Evolutionary conservation across 2,329 filamentous ascomycete genomes (phyloP), one percentile per base, ranked within the genome.

Genomic region (Mycosphaerella sp.): DNA sequence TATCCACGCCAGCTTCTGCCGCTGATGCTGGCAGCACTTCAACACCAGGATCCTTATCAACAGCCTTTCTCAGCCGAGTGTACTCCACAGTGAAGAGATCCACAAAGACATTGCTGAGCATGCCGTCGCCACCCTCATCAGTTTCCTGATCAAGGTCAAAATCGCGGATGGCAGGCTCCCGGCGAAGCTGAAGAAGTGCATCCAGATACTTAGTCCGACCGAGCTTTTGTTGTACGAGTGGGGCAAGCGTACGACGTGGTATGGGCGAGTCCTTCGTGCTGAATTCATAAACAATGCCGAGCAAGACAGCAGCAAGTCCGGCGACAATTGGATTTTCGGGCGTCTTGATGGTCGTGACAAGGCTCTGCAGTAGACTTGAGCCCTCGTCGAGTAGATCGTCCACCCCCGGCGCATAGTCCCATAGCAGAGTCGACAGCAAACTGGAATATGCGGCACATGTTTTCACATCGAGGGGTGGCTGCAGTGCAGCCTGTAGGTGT

Each of bases 41-140:
- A 54, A 94, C 75, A 1, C 85, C 88, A 0, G 93, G 93, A 56
- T 95, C 88, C 54, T 91, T 84, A 69, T 98, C 93, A 61, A 98
- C 87, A 12, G 89, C 87, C 56, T 89, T 82, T 35, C 85, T 74
- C 52, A 96, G 73, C 7, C 90, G 85, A 62, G 87, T 91, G 66
- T 94, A 97, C 65, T 95, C 95, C 64, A 97, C 90, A 64, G 96
- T 96, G 62, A 96, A 81, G 63, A 97, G 95, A 54, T 96, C 87
- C 49, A 98, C 83, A 68, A 96, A 97, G 0, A 80, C 80, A 41
- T 81, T 78, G 60, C 95, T 89, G 57, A 97, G 46, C 21, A 58
- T 53, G 5, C 58, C 56, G 16, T 62, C 58, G 7, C 54, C 55
- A 13, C 44, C 54, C 7, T 61, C 52, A 16, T 64, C 63, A 9